phyloP scores from a whole-genome alignment of 495 filamentous ascomycete species.

The Penicillium nucicola region DNA sequence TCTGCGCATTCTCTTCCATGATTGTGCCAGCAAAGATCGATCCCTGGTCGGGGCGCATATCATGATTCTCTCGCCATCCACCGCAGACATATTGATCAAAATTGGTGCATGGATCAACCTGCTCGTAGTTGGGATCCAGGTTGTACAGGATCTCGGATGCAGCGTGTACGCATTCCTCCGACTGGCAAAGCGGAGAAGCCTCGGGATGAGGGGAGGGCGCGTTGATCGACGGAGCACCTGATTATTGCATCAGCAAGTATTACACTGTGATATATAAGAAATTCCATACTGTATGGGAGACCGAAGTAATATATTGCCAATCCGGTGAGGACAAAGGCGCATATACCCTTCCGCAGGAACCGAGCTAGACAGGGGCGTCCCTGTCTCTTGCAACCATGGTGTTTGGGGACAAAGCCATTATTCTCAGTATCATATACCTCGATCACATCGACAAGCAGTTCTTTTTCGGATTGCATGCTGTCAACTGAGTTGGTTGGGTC shows the following conservation, averaged over 20 bases:
- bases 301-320: slow-evolving; percentile 8
- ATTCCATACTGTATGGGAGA: neutral
- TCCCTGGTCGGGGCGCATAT: slow-evolving; percentile 64
- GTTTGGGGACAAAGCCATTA: slow-evolving; percentile 5
- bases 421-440: neutral
- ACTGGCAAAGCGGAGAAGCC: slow-evolving; percentile 43
- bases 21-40: slow-evolving; percentile 56
- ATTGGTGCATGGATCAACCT: slow-evolving; percentile 65
- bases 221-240: slow-evolving; percentile 1
- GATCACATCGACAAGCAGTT: neutral
- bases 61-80: slow-evolving; percentile 62
- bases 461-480: slow-evolving; percentile 4
- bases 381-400: neutral
- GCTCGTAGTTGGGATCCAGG: slow-evolving; percentile 59
- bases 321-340: slow-evolving; percentile 4
- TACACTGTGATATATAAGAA: neutral
- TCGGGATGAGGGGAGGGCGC: slow-evolving; percentile 11
- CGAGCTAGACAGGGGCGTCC: slow-evolving; percentile 9
- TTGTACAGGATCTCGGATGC: slow-evolving; percentile 66
- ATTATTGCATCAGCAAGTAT: neutral
- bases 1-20: slow-evolving; percentile 57
- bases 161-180: slow-evolving; percentile 65
- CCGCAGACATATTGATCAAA: slow-evolving; percentile 70
- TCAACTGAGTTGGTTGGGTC: neutral
- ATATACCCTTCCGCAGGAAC: slow-evolving; percentile 3